phyloP scores from a whole-genome alignment of 139 green algal species.

The Coelastrella sp. region DNA sequence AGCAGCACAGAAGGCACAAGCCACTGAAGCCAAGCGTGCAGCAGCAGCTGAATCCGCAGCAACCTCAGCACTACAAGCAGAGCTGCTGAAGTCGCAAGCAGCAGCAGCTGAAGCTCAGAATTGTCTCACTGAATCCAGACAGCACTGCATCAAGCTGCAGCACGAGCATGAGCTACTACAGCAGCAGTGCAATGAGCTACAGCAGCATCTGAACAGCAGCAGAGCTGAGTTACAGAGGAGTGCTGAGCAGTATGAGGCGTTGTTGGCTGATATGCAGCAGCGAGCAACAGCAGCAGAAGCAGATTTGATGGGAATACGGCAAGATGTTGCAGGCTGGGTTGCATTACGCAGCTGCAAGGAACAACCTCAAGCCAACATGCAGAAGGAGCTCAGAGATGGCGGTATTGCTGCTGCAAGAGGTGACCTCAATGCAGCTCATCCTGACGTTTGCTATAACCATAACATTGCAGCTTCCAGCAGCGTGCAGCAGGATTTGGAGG shows the following conservation, averaged over 20 bases:
- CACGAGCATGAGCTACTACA: neutral
- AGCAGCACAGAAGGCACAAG: constrained; percentile 6
- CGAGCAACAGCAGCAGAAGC: constrained; percentile 4
- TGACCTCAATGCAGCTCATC: too few relatives aligned
- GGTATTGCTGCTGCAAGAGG: constrained; percentile 15
- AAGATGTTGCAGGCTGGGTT: constrained; percentile 4
- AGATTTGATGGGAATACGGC: neutral
- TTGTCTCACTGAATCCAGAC: neutral
- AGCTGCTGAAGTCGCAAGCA: constrained; percentile 1
- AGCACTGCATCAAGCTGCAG: neutral
- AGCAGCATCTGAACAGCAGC: constrained; percentile 2
- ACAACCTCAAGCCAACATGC: neutral
- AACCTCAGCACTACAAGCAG: neutral
- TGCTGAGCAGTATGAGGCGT: neutral
- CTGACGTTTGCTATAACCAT: too few relatives aligned
- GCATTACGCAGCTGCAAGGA: neutral
- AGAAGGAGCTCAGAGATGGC: neutral
- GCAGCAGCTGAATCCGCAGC: constrained; percentile 28
- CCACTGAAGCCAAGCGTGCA: constrained; percentile 14
- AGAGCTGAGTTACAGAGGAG: neutral
- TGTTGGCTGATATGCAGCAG: neutral
- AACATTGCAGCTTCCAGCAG: too few relatives aligned
- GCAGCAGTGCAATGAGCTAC: neutral
- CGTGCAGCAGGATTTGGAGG: too few relatives aligned
- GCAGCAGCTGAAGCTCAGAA: constrained; percentile 12